Evolutionary conservation across 495 filamentous ascomycete species (phyloP).

Genomic region (Talaromyces borbonicus): DNA sequence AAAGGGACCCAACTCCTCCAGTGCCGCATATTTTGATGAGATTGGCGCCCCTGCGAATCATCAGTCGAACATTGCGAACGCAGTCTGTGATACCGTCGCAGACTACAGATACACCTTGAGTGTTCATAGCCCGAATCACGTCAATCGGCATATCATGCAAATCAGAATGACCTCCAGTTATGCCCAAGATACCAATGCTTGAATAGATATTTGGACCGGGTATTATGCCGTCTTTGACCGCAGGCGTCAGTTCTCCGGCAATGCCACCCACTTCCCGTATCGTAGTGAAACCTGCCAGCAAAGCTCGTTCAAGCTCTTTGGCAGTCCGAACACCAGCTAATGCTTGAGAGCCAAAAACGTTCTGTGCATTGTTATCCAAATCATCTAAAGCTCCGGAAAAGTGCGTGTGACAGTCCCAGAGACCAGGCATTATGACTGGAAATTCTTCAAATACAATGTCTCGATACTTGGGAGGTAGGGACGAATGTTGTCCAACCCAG

Average conservation of each 20-base stretch:
- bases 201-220: conserved; percentile 40
- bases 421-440: conserved; percentile 39
- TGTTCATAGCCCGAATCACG: conserved; percentile 21
- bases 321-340: conserved; percentile 28
- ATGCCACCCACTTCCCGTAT: conserved; percentile 38
- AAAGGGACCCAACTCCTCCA: conserved; percentile 35
- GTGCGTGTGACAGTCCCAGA: conserved; percentile 46
- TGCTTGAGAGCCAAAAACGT: conserved; percentile 9
- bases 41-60: conserved; percentile 39
- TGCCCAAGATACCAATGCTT: conserved; percentile 26
- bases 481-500: conserved; percentile 27
- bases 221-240: conserved; percentile 36
- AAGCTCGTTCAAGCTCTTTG: conserved; percentile 26
- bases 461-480: conserved; percentile 26
- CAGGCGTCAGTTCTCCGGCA: conserved; percentile 31
- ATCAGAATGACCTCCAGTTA: conserved; percentile 42
- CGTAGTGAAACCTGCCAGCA: conserved; percentile 44
- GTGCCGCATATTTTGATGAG: conserved; percentile 42
- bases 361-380: neutral
- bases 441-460: conserved; percentile 14
- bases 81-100: conserved; percentile 42
- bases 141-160: conserved; percentile 25
- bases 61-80: conserved; percentile 32
- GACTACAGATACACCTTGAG: conserved; percentile 18
- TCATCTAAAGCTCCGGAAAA: conserved; percentile 18